phyloP scores from a whole-genome alignment of 2,329 filamentous ascomycete species.

The Aspergillus sergii region DNA sequence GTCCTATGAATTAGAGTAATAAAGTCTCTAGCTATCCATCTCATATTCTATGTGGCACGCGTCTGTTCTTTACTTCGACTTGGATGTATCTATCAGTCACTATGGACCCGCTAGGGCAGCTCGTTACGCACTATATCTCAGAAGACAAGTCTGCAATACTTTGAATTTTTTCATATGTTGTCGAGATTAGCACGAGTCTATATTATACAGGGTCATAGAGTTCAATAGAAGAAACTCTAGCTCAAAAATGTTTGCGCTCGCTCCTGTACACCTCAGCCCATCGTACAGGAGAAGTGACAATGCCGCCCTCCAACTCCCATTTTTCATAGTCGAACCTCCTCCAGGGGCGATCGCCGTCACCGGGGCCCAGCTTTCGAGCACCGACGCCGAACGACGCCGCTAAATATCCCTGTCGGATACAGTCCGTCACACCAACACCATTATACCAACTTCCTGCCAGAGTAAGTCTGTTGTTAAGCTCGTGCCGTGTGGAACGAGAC shows the following conservation, averaged over 20 bases:
- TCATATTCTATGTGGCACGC: not conserved
- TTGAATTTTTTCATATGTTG: not conserved
- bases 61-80: not conserved
- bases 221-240: not conserved
- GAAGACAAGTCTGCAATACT: not conserved
- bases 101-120: not conserved
- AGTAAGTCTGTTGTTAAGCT: conserved; percentile 65
- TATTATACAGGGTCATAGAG: not conserved
- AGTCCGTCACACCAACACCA: conserved; percentile 56
- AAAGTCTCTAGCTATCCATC: not conserved
- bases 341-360: conserved; percentile 19
- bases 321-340: conserved; percentile 22
- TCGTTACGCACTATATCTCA: not conserved
- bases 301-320: conserved; percentile 36
- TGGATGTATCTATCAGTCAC: not conserved
- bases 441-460: conserved; percentile 61
- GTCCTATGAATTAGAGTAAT: not conserved
- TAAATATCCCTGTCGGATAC: conserved; percentile 59
- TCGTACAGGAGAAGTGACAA: conserved; percentile 30
- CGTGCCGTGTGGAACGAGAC: conserved; percentile 55
- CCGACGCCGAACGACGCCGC: conserved; percentile 49
- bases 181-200: not conserved
- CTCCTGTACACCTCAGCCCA: conserved; percentile 13
- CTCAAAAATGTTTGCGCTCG: conserved; percentile 16
- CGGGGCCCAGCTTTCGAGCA: conserved; percentile 28